phyloP scores from a whole-genome alignment of 495 filamentous ascomycete species.

The Talaromyces wortmannii region DNA sequence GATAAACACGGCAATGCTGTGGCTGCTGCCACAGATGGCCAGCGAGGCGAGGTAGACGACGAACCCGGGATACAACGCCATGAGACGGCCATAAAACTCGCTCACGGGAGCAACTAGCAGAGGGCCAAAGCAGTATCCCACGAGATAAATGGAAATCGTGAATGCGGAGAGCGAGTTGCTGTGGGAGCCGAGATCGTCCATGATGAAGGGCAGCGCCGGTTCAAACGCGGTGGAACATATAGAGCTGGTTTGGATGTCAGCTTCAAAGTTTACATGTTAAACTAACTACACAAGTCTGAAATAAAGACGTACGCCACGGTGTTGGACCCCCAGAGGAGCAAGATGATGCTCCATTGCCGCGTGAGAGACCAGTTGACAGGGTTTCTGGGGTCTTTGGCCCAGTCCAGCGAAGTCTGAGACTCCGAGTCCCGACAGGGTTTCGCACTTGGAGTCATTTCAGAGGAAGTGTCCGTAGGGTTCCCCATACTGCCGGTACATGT shows the following conservation, averaged over 20 bases:
- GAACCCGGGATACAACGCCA: no score
- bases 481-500: no score
- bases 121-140: conserved; percentile 17
- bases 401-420: no score
- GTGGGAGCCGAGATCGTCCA: conserved; percentile 17
- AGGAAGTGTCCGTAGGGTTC: no score
- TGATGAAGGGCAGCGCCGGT: conserved; percentile 20
- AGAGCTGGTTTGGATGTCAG: not conserved
- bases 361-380: not conserved
- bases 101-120: no score
- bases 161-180: conserved; percentile 12
- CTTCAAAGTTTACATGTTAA: not conserved
- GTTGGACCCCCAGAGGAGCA: not conserved
- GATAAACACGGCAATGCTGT: no score
- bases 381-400: not conserved
- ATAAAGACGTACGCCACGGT: not conserved
- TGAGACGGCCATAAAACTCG: no score
- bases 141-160: conserved; percentile 23
- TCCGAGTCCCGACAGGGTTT: not conserved
- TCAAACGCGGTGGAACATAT: conserved; percentile 13
- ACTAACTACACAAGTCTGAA: not conserved
- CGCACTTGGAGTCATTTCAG: not conserved
- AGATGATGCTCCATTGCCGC: not conserved
- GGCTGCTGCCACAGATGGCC: no score
- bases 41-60: no score